A percentile compares a stretch with the other conserved stretches of the same genome.
Evolutionary conservation across 768 basidiomycete genomes (phyloP).

Genomic region (Leccinum imitatum): DNA sequence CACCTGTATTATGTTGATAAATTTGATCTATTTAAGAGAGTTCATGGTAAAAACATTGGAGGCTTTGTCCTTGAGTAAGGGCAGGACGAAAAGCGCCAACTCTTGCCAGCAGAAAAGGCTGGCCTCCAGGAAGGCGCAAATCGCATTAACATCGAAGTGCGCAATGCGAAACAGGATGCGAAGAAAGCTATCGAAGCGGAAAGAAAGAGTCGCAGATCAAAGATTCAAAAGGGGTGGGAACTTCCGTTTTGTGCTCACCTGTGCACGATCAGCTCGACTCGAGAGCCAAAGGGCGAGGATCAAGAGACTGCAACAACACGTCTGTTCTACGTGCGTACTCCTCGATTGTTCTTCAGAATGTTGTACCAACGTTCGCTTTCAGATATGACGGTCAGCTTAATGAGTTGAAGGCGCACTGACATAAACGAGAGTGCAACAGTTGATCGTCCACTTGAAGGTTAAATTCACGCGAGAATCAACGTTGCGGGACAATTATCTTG

Average conservation of each 20-base stretch:
- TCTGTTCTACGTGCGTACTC: conserved; percentile 55
- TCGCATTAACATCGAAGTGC: conserved; percentile 62
- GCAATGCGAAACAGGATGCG: conserved; percentile 55
- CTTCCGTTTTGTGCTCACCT: conserved; percentile 38
- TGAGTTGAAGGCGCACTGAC: conserved; percentile 52
- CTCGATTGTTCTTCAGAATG: background rate
- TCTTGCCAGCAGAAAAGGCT: conserved; percentile 58
- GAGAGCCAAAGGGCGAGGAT: conserved; percentile 46
- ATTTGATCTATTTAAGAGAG: too few relatives aligned
- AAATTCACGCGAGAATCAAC: conserved; percentile 84
- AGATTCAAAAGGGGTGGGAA: conserved; percentile 41
- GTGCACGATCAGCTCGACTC: conserved; percentile 59
- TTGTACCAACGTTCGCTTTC: conserved; percentile 1
- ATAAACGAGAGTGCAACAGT: conserved; percentile 87
- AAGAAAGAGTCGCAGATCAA: conserved; percentile 47
- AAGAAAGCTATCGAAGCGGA: conserved; percentile 54
- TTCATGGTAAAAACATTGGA: too few relatives aligned
- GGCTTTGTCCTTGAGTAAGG: conserved; percentile 21
- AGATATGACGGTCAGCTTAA: conserved; percentile 54
- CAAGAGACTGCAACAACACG: conserved; percentile 48
- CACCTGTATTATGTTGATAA: too few relatives aligned
- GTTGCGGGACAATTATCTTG: conserved; percentile 70
- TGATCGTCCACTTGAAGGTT: conserved; percentile 65
- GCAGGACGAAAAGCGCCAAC: conserved; percentile 61
- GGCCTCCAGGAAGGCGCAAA: conserved; percentile 68